A percentile compares a stretch with the other conserved stretches of the same genome.
Conservation (phyloP, 1,284 basidiomycete species). For the Tylopilus orsonianus region DNA sequence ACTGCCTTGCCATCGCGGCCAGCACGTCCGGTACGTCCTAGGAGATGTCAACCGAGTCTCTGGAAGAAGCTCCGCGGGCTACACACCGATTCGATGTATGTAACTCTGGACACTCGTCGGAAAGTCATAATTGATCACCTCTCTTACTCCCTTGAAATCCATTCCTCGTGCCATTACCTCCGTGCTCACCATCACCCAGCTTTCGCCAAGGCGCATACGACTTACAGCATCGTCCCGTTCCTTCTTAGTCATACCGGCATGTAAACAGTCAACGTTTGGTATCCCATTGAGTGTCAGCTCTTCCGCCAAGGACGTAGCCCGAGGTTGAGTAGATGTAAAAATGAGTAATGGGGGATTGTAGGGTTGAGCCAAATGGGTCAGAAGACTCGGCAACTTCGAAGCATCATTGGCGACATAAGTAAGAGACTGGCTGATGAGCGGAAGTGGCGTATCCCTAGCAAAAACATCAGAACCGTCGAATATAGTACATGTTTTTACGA, state of each 20-base stretch:
- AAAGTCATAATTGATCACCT: slow-evolving; percentile 98
- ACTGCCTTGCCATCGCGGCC: slow-evolving; percentile 89
- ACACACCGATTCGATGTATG: slow-evolving; percentile 87
- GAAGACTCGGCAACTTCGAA: slow-evolving; percentile 87
- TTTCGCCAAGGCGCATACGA: slow-evolving; percentile 83
- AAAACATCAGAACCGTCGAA: slow-evolving; percentile 5
- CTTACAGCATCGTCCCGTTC: slow-evolving; percentile 85
- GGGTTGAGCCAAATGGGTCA: slow-evolving; percentile 77
- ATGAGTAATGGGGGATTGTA: slow-evolving; percentile 92
- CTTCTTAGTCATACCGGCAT: slow-evolving; percentile 84
- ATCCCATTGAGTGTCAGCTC: slow-evolving; percentile 83
- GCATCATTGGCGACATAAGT: slow-evolving; percentile 91
- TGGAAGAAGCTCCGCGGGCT: background rate
- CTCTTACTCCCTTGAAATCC: slow-evolving; percentile 93
- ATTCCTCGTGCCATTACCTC: slow-evolving; percentile 97
- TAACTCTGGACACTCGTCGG: slow-evolving; percentile 93
- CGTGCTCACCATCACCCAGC: slow-evolving; percentile 92
- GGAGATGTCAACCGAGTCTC: slow-evolving; percentile 3
- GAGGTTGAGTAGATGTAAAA: slow-evolving; percentile 91
- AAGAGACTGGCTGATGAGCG: slow-evolving; percentile 82
- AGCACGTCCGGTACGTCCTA: slow-evolving; percentile 91
- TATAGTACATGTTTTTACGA: slow-evolving; percentile 15
- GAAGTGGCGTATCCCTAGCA: slow-evolving; percentile 81
- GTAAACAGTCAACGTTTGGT: slow-evolving; percentile 89
- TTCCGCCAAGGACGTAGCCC: slow-evolving; percentile 87